A percentile compares a stretch with the other conserved stretches of the same genome.
phyloP scores from a whole-genome alignment of 352 stramenopile genomes.

The Phytophthora sojae region DNA sequence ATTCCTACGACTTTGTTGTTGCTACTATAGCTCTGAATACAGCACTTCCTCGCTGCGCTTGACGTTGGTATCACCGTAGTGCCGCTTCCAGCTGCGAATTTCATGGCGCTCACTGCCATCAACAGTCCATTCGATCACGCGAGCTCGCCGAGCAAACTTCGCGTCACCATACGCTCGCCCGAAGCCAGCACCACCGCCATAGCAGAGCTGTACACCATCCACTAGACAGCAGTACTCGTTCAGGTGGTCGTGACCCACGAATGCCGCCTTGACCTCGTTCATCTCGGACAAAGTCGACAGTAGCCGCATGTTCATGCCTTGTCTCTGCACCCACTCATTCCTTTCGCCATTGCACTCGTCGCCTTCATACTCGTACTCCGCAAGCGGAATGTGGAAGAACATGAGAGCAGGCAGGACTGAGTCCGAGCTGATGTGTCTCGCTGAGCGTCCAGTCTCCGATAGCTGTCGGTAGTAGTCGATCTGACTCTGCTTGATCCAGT shows the following conservation, averaged over 20 bases:
- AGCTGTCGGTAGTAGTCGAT: conserved; percentile 52
- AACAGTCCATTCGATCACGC: conserved; percentile 64
- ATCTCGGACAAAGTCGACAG: conserved; percentile 50
- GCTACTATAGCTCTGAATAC: conserved; percentile 25
- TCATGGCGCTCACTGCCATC: conserved; percentile 42
- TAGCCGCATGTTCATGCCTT: conserved; percentile 49
- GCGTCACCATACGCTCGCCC: conserved; percentile 38
- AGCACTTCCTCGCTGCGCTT: conserved; percentile 35
- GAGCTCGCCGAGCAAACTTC: conserved; percentile 51
- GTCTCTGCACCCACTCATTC: conserved; percentile 45
- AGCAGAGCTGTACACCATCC: conserved; percentile 64
- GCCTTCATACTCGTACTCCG: conserved; percentile 43
- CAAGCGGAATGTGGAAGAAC: conserved; percentile 75
- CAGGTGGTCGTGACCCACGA: conserved; percentile 68
- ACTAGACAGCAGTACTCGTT: conserved; percentile 66
- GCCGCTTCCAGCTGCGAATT: conserved; percentile 54
- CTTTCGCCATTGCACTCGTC: conserved; percentile 40
- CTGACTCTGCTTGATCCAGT: conserved; percentile 62
- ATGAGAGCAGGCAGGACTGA: conserved; percentile 52
- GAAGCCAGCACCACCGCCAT: conserved; percentile 61
- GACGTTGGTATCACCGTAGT: conserved; percentile 36
- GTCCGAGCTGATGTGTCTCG: conserved; percentile 24
- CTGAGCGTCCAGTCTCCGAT: conserved; percentile 28
- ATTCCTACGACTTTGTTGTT: too few species aligned
- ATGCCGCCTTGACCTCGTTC: conserved; percentile 68